Conservation (phyloP, 495 filamentous ascomycete species). For the Aspergillus baeticus region DNA sequence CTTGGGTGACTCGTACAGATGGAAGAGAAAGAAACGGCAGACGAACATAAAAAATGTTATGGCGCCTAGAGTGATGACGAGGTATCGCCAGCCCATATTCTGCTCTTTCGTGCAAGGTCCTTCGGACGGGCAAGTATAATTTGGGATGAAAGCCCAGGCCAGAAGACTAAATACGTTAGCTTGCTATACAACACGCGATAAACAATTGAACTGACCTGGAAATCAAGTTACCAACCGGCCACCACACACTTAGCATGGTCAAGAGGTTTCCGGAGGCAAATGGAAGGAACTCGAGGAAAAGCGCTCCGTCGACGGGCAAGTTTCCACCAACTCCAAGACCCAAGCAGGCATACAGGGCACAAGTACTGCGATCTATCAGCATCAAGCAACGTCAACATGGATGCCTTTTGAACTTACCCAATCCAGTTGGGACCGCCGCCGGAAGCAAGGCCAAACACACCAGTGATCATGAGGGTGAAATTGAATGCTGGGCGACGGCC, state of each 20-base stretch:
- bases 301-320: conserved; percentile 54
- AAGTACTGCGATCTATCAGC: conserved; percentile 16
- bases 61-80: conserved; percentile 67
- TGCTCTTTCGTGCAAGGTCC: conserved; percentile 50
- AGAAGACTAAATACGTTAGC: conserved; percentile 32
- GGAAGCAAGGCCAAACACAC: conserved; percentile 54
- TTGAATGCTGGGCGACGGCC: conserved; percentile 62
- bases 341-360: conserved; percentile 47
- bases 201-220: conserved; percentile 24
- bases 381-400: neutral
- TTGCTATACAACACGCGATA: neutral
- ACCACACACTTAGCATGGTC: conserved; percentile 59
- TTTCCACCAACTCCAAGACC: conserved; percentile 63
- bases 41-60: conserved; percentile 69
- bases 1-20: conserved; percentile 80
- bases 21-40: conserved; percentile 72
- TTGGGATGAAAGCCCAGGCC: conserved; percentile 58
- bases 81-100: conserved; percentile 85
- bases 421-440: conserved; percentile 55
- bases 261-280: conserved; percentile 51
- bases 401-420: conserved; percentile 28
- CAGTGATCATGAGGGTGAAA: conserved; percentile 52
- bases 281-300: conserved; percentile 62
- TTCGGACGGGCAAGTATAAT: conserved; percentile 41
- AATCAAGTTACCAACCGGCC: conserved; percentile 59